Evolutionary conservation across 2,329 filamentous ascomycete species (phyloP).

Genomic region (Lecanosticta acicola): DNA sequence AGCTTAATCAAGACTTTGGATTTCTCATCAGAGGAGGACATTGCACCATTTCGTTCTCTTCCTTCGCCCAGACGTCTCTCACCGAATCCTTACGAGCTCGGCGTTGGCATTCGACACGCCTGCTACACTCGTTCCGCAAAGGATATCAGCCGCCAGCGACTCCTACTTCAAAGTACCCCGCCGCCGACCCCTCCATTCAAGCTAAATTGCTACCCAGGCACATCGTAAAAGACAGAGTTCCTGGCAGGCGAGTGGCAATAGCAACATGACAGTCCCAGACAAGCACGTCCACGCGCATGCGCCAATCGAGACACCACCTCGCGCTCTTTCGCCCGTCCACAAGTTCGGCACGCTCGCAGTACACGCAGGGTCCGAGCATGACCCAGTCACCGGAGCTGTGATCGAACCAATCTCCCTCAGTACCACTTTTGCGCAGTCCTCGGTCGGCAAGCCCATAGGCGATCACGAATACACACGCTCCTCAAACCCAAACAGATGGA

Average conservation of each 20-base stretch:
- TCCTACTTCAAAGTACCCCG: not conserved
- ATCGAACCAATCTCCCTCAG: constrained; percentile 95
- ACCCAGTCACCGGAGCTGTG: constrained; percentile 86
- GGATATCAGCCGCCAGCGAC: not conserved
- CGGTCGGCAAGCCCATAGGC: constrained; percentile 81
- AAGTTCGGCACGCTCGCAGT: constrained; percentile 91
- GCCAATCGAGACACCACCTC: constrained; percentile 66
- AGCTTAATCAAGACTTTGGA: not conserved
- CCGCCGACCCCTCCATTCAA: not conserved
- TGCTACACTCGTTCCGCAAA: too few species aligned
- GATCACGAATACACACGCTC: constrained; percentile 89
- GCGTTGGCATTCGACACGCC: too few species aligned
- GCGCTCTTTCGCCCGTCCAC: constrained; percentile 67
- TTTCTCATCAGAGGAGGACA: not conserved
- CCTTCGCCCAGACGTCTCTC: not conserved
- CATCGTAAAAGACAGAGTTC: not conserved
- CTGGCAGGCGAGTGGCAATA: not conserved
- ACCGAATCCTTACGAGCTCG: not conserved
- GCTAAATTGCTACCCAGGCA: not conserved
- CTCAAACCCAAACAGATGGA: constrained; percentile 88
- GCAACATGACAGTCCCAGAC: constrained; percentile 23
- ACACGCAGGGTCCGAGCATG: constrained; percentile 85
- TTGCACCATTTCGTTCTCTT: not conserved
- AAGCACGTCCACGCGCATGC: constrained; percentile 16
- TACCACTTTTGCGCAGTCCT: constrained; percentile 89